These are phyloP conservation scores for Ajuga chamaepitys DNA, from an alignment of 257 asterid species.

Conservation along the genomic window DNA sequence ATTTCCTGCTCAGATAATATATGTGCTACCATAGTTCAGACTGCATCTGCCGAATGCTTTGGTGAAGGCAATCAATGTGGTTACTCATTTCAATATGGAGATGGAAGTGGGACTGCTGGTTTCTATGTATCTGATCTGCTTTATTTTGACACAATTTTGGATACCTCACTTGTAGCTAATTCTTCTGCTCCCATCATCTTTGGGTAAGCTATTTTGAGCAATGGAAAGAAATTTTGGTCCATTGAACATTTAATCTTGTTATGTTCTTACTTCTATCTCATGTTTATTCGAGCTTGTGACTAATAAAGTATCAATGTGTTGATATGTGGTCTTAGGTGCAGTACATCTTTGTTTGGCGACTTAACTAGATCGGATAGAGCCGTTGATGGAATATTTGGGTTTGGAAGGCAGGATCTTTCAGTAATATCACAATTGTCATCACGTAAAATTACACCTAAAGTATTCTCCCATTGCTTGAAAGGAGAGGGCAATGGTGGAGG, in stretches of 20 bases:
- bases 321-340: slow-evolving; percentile 56
- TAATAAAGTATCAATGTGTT: neutral
- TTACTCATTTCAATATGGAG: slow-evolving; percentile 78
- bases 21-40: slow-evolving; percentile 56
- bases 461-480: slow-evolving; percentile 84
- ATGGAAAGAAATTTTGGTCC: neutral
- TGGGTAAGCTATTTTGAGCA: slow-evolving; percentile 48
- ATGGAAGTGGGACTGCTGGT: slow-evolving; percentile 91
- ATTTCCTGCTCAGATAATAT: slow-evolving; percentile 65
- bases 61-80: slow-evolving; percentile 60
- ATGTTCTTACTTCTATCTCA: neutral
- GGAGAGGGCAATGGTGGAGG: slow-evolving; percentile 94
- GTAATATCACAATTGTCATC: slow-evolving; percentile 80
- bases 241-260: slow-evolving; percentile 5
- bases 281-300: neutral
- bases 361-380: slow-evolving; percentile 80
- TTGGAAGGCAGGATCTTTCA: slow-evolving; percentile 75
- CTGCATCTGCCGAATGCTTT: slow-evolving; percentile 59
- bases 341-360: slow-evolving; percentile 73
- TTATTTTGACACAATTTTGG: slow-evolving; percentile 64
- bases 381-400: slow-evolving; percentile 87
- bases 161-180: slow-evolving; percentile 56
- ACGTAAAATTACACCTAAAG: slow-evolving; percentile 67
- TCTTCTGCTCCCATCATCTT: slow-evolving; percentile 83
- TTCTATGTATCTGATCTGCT: slow-evolving; percentile 67